A percentile compares a stretch with the other conserved stretches of the same genome.
Conservation (phyloP, 345 rosid genomes). For the Syzygium jambos region DNA sequence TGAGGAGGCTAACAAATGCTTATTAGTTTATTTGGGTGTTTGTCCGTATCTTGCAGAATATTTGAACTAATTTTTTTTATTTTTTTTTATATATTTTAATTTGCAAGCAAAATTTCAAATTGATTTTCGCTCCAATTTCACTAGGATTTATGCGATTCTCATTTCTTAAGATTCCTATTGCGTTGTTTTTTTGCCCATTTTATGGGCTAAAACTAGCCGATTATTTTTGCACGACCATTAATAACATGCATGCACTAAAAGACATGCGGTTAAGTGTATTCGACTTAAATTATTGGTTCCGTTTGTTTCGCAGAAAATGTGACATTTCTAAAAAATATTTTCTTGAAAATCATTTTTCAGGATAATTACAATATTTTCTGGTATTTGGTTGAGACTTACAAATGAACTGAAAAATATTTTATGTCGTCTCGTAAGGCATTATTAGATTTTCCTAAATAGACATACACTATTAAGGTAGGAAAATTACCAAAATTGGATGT, state of each 20-base stretch:
- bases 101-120: neutral
- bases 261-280: neutral
- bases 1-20: neutral
- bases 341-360: too few species aligned
- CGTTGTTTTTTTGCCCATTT: neutral
- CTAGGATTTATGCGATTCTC: neutral
- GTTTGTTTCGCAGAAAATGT: accelerated
- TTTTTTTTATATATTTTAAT: neutral
- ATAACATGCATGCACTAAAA: neutral
- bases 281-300: neutral
- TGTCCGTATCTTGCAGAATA: neutral
- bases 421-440: too few species aligned
- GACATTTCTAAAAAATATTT: too few species aligned
- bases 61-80: neutral
- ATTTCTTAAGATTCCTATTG: neutral
- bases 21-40: neutral
- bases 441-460: too few species aligned
- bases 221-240: neutral
- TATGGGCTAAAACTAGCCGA: neutral
- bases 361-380: too few species aligned
- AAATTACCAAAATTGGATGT: too few species aligned
- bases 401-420: too few species aligned
- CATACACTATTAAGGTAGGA: too few species aligned
- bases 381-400: too few species aligned
- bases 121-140: neutral